phyloP scores from a whole-genome alignment of 1,284 basidiomycete species.

The Exobasidium cylindrosporum region DNA sequence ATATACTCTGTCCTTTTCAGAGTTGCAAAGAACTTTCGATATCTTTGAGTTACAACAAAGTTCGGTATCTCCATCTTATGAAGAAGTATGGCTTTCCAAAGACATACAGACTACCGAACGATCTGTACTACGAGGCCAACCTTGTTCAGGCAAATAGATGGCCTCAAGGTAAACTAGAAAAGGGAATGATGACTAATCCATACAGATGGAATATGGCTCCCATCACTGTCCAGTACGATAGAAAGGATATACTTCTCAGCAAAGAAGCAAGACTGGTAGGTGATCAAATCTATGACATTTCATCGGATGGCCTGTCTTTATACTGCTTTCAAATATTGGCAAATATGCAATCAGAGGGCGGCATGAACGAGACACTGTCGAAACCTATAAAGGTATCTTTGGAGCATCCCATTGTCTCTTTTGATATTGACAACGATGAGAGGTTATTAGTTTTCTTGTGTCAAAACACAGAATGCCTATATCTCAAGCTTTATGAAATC shows the following conservation, averaged over 20 bases:
- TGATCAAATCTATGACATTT: background rate
- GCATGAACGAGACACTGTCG: background rate
- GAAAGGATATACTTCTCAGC: too few relatives aligned
- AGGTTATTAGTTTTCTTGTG: too few relatives aligned
- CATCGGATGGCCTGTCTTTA: background rate
- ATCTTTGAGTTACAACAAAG: background rate
- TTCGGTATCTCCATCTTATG: background rate
- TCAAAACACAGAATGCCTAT: too few relatives aligned
- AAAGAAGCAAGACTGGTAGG: background rate
- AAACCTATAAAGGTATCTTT: background rate
- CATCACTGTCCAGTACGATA: too few relatives aligned
- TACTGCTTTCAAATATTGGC: background rate
- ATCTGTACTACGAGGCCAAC: background rate
- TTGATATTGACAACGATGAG: background rate
- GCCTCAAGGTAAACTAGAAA: background rate
- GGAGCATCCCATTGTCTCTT: background rate
- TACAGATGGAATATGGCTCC: too few relatives aligned
- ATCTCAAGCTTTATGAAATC: too few relatives aligned
- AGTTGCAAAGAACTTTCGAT: background rate
- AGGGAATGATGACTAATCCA: too few relatives aligned
- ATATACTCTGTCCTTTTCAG: background rate
- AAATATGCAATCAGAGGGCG: background rate
- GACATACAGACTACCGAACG: background rate
- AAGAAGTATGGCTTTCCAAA: background rate
- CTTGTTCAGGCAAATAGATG: background rate